Conservation (phyloP, 345 rosid species). For the Abelmoschus esculentus region DNA sequence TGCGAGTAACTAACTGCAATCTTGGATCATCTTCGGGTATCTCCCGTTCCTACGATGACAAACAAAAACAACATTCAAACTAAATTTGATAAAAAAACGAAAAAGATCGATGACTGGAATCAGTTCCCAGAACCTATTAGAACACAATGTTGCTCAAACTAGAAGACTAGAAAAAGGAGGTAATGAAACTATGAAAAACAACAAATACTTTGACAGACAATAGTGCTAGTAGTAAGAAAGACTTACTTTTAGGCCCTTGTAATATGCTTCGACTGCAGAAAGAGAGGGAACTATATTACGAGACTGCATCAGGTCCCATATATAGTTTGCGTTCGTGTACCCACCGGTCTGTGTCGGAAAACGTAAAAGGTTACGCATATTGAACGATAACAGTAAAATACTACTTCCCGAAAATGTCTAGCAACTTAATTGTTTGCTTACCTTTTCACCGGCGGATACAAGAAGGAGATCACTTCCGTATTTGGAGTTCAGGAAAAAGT, state of each 20-base stretch:
- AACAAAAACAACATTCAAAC: not conserved
- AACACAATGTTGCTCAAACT: not conserved
- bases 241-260: conserved; percentile 71
- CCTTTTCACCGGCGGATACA: conserved; percentile 86
- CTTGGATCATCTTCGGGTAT: conserved; percentile 84
- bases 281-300: conserved; percentile 37
- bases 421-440: conserved; percentile 16
- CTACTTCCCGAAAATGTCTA: not conserved
- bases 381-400: not conserved
- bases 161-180: not conserved
- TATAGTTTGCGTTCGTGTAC: conserved; percentile 68
- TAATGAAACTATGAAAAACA: not conserved
- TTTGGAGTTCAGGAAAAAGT: conserved; percentile 47
- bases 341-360: conserved; percentile 60
- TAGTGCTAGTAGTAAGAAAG: not conserved
- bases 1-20: conserved; percentile 40
- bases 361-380: not conserved
- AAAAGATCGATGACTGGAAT: not conserved
- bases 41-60: conserved; percentile 50
- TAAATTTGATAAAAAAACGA: not conserved
- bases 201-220: not conserved
- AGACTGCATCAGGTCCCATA: conserved; percentile 90
- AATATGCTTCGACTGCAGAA: conserved; percentile 74
- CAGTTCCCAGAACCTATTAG: not conserved
- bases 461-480: conserved; percentile 70